phyloP scores from a whole-genome alignment of 495 filamentous ascomycete species.

The Trypethelium eluteriae region DNA sequence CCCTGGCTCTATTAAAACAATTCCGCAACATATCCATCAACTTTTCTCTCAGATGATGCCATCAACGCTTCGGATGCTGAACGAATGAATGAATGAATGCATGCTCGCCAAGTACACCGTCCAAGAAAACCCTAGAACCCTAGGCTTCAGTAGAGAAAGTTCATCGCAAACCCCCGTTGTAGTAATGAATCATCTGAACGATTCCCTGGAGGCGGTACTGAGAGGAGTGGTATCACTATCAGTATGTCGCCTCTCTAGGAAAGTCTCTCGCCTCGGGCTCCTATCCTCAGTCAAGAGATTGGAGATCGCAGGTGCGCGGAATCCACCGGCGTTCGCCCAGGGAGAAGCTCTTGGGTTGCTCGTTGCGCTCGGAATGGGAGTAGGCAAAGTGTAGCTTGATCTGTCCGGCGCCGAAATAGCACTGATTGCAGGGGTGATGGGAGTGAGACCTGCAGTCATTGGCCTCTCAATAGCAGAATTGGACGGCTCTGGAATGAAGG shows the following conservation, averaged over 20 bases:
- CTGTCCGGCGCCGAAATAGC: conserved; percentile 30
- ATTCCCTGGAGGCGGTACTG: not conserved
- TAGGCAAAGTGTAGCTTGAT: conserved; percentile 25
- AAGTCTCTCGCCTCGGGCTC: conserved; percentile 14
- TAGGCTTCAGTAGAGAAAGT: not conserved
- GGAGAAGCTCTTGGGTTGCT: not conserved
- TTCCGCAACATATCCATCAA: not conserved
- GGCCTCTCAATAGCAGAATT: conserved; percentile 15
- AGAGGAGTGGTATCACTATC: not conserved
- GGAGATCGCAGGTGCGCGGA: conserved; percentile 16
- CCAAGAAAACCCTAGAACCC: conserved; percentile 1
- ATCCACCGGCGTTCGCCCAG: not conserved
- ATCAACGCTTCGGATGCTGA: not conserved
- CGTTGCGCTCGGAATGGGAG: conserved; percentile 19
- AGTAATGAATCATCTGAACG: not conserved
- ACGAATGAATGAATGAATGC: not conserved
- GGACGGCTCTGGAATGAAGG: conserved; percentile 20
- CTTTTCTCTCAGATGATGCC: not conserved
- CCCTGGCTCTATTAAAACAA: conserved; percentile 4
- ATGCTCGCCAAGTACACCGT: not conserved
- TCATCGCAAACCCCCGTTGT: not conserved
- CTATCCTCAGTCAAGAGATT: conserved; percentile 23
- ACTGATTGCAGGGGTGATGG: conserved; percentile 13
- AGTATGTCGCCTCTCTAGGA: conserved; percentile 1
- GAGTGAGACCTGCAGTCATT: not conserved